Evolutionary conservation across 2,329 filamentous ascomycete genomes (phyloP).

Genomic region (Neofusicoccum cordaticola): DNA sequence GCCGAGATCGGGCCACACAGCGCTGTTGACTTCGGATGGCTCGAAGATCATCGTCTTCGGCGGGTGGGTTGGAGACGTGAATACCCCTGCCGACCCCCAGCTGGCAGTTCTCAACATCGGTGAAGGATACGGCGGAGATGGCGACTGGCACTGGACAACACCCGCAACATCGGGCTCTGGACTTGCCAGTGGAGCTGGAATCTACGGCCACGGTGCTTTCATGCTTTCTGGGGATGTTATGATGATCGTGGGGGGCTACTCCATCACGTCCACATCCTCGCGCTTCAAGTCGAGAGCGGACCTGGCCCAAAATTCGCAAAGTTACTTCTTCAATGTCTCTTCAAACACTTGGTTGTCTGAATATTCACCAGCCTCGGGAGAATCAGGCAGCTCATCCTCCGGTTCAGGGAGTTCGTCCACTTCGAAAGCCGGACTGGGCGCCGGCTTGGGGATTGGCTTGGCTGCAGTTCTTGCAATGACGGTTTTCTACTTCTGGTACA

Average conservation of each 20-base stretch:
- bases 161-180: slow-evolving; percentile 51
- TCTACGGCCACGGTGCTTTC: slow-evolving; percentile 61
- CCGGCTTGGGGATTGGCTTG: slow-evolving; percentile 45
- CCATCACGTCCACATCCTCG: slow-evolving; percentile 42
- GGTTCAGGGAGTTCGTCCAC: slow-evolving; percentile 37
- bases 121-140: slow-evolving; percentile 62
- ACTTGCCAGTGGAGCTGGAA: slow-evolving; percentile 44
- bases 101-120: slow-evolving; percentile 74
- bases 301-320: slow-evolving; percentile 41
- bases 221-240: slow-evolving; percentile 62
- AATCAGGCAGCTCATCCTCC: slow-evolving; percentile 18
- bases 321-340: slow-evolving; percentile 61
- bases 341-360: slow-evolving; percentile 57
- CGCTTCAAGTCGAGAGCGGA: slow-evolving; percentile 37
- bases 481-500: slow-evolving; percentile 49
- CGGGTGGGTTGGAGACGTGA: slow-evolving; percentile 86
- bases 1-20: slow-evolving; percentile 84
- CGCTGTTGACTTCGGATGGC: slow-evolving; percentile 77
- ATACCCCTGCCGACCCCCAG: slow-evolving; percentile 75
- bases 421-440: slow-evolving; percentile 45
- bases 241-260: slow-evolving; percentile 60
- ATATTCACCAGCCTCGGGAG: slow-evolving; percentile 48
- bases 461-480: slow-evolving; percentile 41
- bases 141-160: slow-evolving; percentile 68
- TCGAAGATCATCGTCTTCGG: slow-evolving; percentile 75